Percentiles rank a stretch among this genome's conserved stretches.
phyloP scores from a whole-genome alignment of 352 stramenopile species.

The Chrysophaeum taylorii region DNA sequence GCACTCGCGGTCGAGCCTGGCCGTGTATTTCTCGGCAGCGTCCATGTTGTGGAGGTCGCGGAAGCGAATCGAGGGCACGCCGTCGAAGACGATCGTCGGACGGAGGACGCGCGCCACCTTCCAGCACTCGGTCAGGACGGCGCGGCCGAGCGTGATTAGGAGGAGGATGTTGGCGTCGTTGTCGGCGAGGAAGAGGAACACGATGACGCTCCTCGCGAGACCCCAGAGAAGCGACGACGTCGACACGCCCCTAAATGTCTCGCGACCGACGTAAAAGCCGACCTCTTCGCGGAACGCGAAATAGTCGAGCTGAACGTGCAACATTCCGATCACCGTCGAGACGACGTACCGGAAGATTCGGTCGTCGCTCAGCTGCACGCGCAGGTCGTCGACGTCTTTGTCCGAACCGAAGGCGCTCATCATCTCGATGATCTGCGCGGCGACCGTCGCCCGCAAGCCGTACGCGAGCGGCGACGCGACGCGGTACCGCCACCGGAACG shows the following conservation, averaged over 20 bases:
- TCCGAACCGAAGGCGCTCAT: neutral
- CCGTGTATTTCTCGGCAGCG: conserved; percentile 37
- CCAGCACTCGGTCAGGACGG: conserved; percentile 32
- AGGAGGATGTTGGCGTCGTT: conserved; percentile 85
- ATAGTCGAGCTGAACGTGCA: conserved; percentile 86
- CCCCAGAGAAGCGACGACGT: conserved; percentile 70
- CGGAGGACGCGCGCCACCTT: conserved; percentile 33
- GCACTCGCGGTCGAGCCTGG: conserved; percentile 62
- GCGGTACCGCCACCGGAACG: too few relatives aligned
- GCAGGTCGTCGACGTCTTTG: conserved; percentile 33
- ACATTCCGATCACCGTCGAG: conserved; percentile 58
- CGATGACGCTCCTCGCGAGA: conserved; percentile 80
- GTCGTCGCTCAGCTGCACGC: conserved; percentile 32
- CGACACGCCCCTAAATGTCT: conserved; percentile 75
- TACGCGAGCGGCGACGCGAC: neutral
- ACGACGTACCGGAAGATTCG: conserved; percentile 35
- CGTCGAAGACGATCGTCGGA: conserved; percentile 1
- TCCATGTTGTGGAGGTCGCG: conserved; percentile 16
- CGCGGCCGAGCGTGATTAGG: conserved; percentile 40
- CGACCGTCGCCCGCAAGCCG: neutral
- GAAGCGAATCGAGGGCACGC: conserved; percentile 27
- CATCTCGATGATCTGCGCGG: neutral
- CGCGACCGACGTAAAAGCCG: conserved; percentile 82
- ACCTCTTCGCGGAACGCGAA: conserved; percentile 89
- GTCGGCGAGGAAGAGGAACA: conserved; percentile 83